Base-by-base conservation (phyloP, 1,284 basidiomycete species). In the Austroboletus niveus region DNA sequence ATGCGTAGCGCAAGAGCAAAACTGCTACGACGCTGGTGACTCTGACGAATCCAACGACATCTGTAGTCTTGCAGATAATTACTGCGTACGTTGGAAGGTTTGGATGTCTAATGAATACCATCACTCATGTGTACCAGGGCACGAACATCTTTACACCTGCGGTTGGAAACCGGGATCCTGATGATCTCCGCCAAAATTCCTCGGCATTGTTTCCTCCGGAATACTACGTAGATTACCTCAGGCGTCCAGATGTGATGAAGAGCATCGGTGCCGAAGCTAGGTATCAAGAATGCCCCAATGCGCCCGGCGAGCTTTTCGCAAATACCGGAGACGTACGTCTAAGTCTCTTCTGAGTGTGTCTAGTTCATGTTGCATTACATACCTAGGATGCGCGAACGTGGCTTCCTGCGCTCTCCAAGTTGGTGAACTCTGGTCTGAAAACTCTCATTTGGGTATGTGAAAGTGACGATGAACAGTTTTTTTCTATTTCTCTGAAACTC, bases 121-220 rank as follows among this genome's bases (percentile, higher is more conserved):
- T 9, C 32, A 34, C 32, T 34, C 14, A 34, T 34, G 32, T n/a
- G 32, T 42, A 12, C 42, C 32, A 85, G 82, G 51, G 69, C 40
- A 64, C 75, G 1, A 74, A 81, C 11, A 67, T 84, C 6, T 77
- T 78, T 47, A 9, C 63, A 2, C 78, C 80, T 3, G 78, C 80
- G 2, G 68, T 82, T 11, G 79, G 78, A 0, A 61, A 81, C 57
- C 70, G 75, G 22, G 81, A 86, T 57, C 59, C 70, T 0, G 64
- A 84, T 56, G 84, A 86, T 59, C 68, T 86, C 30, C 71, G 82
- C 30, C 82, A 84, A 60, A 81, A 76, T 39, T 71, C 76, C 0
- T 74, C 78, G 0, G 72, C 77, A 0, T 53, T 69, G 8, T 86
- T 84, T 69, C 83, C 83, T 6, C 79, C 83, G 0, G 72, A 77